Percentiles rank a stretch among this genome's conserved stretches.
These are phyloP conservation scores for Phyllostachys edulis DNA, from an alignment of 176 grass and related monocot genomes.

Conservation along the genomic window DNA sequence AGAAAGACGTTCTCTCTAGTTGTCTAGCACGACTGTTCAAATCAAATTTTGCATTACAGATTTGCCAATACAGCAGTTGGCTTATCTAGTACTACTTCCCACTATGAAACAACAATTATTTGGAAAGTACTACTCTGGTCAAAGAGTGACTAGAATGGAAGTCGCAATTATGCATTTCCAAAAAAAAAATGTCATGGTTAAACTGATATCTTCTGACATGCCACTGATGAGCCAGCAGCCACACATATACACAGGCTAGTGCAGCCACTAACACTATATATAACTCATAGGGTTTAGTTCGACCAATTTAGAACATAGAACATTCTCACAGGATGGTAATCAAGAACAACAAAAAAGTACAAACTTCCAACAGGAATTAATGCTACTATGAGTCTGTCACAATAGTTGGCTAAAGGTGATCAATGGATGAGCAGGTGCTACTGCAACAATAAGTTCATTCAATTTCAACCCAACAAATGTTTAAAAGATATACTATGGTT, in stretches of 20 bases:
- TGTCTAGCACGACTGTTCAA: no score
- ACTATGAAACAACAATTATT: not conserved
- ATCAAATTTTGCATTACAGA: no score
- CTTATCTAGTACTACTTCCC: no score
- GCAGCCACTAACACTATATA: not conserved
- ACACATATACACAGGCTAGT: not conserved
- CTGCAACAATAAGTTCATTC: not conserved
- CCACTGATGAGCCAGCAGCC: not conserved
- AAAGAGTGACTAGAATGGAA: not conserved
- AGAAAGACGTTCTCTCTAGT: no score
- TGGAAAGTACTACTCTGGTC: not conserved
- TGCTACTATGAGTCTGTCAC: not conserved
- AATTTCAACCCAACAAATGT: slow-evolving; percentile 12
- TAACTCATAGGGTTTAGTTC: no score
- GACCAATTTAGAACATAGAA: no score
- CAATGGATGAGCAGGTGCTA: not conserved
- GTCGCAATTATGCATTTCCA: not conserved
- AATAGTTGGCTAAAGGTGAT: not conserved
- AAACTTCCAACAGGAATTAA: not conserved
- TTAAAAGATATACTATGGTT: not conserved
- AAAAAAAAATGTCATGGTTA: not conserved
- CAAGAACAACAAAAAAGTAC: not conserved
- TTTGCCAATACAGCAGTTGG: no score
- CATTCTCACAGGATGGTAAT: no score
- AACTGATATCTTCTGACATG: not conserved